Percentiles rank a stretch among this genome's conserved stretches.
These are phyloP conservation scores for Sphaerulina musiva DNA, from an alignment of 2,329 filamentous ascomycete species.

Conservation along the genomic window DNA sequence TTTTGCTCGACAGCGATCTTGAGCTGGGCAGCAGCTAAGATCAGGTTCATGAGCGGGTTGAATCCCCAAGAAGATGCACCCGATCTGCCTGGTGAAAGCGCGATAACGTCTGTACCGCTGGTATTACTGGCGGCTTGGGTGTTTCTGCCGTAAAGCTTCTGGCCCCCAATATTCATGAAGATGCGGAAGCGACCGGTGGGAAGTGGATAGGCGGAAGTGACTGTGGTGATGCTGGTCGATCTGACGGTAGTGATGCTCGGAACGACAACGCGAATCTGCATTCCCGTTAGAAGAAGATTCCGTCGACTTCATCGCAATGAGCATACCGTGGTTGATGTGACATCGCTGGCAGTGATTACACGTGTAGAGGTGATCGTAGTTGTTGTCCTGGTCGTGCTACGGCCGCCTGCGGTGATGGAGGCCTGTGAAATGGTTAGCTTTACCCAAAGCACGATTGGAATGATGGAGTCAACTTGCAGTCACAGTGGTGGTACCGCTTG, in stretches of 20 bases:
- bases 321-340: slow-evolving; percentile 2
- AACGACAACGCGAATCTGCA: neutral
- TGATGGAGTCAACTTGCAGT: neutral
- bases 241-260: slow-evolving; percentile 1
- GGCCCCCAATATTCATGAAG: neutral
- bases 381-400: slow-evolving; percentile 3
- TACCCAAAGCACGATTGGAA: neutral
- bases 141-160: slow-evolving; percentile 8
- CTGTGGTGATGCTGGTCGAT: neutral
- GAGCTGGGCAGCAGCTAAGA: slow-evolving; percentile 2
- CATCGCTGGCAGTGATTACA: neutral
- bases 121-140: slow-evolving; percentile 1
- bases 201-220: slow-evolving; percentile 6
- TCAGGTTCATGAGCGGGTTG: slow-evolving; percentile 5
- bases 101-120: slow-evolving; percentile 7
- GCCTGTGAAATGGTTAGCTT: neutral
- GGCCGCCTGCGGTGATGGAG: neutral
- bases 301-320: neutral
- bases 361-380: slow-evolving; percentile 1
- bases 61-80: neutral
- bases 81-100: neutral
- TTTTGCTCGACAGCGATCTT: slow-evolving; percentile 6
- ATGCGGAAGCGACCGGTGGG: slow-evolving; percentile 2
- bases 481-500: neutral
- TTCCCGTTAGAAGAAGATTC: neutral